Conservation (phyloP, 306 rosid species). For the Cercis canadensis region DNA sequence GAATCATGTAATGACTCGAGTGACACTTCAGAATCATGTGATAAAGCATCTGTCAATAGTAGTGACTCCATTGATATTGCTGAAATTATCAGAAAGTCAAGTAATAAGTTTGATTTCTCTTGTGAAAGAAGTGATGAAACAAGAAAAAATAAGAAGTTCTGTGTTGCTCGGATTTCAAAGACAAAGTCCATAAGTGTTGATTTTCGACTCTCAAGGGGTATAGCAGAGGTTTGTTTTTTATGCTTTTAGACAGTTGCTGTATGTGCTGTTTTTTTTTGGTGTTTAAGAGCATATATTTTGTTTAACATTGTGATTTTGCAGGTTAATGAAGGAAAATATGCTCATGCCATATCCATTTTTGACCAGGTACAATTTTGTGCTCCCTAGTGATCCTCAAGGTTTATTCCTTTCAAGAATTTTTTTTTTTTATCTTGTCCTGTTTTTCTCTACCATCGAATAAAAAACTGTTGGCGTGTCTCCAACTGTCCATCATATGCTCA, state of each 20-base stretch:
- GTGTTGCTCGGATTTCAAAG: slow-evolving; percentile 76
- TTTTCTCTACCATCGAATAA: slow-evolving; percentile 16
- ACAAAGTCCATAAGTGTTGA: slow-evolving; percentile 87
- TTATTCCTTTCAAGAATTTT: slow-evolving; percentile 24
- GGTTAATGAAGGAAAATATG: slow-evolving; percentile 98
- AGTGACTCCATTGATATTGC: slow-evolving; percentile 54
- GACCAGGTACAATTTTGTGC: slow-evolving; percentile 67
- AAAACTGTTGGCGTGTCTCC: slow-evolving; percentile 18
- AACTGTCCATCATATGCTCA: slow-evolving; percentile 42
- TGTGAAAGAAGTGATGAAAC: slow-evolving; percentile 57
- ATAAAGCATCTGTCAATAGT: slow-evolving; percentile 56
- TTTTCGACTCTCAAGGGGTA: slow-evolving; percentile 94
- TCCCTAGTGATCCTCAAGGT: slow-evolving; percentile 27
- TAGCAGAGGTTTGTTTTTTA: slow-evolving; percentile 77
- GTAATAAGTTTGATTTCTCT: slow-evolving; percentile 50
- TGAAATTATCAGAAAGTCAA: slow-evolving; percentile 54
- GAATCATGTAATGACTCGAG: slow-evolving; percentile 73
- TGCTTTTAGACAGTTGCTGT: slow-evolving; percentile 17
- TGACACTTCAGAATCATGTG: slow-evolving; percentile 60
- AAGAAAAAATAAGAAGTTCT: slow-evolving; percentile 76
- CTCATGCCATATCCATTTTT: slow-evolving; percentile 83
- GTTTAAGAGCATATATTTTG: slow-evolving; percentile 6
- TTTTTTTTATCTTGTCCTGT: slow-evolving; percentile 5
- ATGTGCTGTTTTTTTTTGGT: slow-evolving; percentile 9
- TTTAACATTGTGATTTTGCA: slow-evolving; percentile 44